phyloP scores from a whole-genome alignment of 2,329 filamentous ascomycete genomes.

The Dichotomopilus funicola region DNA sequence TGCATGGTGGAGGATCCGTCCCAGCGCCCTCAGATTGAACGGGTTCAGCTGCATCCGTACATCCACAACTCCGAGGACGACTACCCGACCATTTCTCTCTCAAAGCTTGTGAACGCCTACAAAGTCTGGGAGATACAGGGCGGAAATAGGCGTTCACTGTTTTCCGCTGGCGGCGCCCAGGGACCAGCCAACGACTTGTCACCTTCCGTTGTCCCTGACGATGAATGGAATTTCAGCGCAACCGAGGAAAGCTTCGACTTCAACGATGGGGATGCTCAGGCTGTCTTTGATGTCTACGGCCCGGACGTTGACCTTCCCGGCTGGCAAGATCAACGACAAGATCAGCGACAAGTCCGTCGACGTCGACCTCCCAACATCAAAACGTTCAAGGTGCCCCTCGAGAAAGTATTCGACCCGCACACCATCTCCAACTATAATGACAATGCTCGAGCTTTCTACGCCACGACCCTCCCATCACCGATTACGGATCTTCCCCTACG shows the following conservation, averaged over 20 bases:
- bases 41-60: conserved; percentile 64
- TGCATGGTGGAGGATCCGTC: conserved; percentile 64
- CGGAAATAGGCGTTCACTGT: conserved; percentile 61
- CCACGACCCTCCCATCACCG: conserved; percentile 37
- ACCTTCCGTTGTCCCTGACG: conserved; percentile 42
- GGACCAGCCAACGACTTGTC: conserved; percentile 37
- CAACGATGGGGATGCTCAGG: conserved; percentile 48
- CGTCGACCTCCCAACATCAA: conserved; percentile 49
- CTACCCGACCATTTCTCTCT: conserved; percentile 59
- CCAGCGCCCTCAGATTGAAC: conserved; percentile 61
- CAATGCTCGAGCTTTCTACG: conserved; percentile 56
- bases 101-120: conserved; percentile 63
- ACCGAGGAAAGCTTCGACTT: conserved; percentile 57
- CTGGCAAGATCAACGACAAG: conserved; percentile 43
- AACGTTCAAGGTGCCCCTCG: conserved; percentile 51
- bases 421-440: conserved; percentile 59
- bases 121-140: conserved; percentile 70
- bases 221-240: conserved; percentile 64
- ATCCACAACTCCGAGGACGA: conserved; percentile 54
- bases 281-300: conserved; percentile 53
- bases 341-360: conserved; percentile 42
- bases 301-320: conserved; percentile 49
- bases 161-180: conserved; percentile 53
- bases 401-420: conserved; percentile 61
- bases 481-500: conserved; percentile 53